These are phyloP conservation scores for Ceratobasidium sp. DNA, from an alignment of 1,284 basidiomycete species.

Conservation along the genomic window DNA sequence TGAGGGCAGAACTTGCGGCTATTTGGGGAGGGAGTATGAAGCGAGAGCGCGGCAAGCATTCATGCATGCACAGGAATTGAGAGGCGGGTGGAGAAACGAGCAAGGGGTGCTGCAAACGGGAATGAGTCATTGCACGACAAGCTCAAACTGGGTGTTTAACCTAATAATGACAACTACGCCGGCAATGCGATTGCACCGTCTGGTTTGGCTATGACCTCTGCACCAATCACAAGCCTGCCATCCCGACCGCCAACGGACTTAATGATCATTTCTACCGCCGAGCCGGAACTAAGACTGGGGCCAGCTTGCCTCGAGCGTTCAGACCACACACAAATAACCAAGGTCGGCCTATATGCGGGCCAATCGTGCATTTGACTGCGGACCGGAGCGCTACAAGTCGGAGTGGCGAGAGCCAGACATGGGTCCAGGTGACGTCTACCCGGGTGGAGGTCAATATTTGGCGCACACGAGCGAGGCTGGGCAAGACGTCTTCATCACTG, in stretches of 20 bases:
- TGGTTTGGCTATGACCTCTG: constrained; percentile 56
- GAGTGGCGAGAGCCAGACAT: constrained; percentile 36
- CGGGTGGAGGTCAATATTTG: constrained; percentile 21
- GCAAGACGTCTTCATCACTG: no score
- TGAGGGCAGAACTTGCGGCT: no score
- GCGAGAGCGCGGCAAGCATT: constrained; percentile 58
- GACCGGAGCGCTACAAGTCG: constrained; percentile 24
- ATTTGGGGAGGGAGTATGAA: constrained; percentile 13
- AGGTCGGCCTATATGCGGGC: constrained; percentile 47
- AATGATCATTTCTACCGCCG: constrained; percentile 60
- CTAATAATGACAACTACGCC: no score
- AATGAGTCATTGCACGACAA: no score
- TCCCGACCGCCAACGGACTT: constrained; percentile 70
- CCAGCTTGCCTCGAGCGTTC: constrained; percentile 53
- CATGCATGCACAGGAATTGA: constrained; percentile 32
- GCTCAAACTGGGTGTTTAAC: constrained; percentile 16
- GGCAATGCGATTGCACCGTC: constrained; percentile 22
- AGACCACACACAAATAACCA: constrained; percentile 63
- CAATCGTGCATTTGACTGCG: constrained; percentile 33
- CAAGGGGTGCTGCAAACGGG: constrained; percentile 12
- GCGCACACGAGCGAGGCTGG: not conserved
- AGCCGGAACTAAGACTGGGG: no score
- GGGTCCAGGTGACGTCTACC: constrained; percentile 41
- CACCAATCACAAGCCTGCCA: constrained; percentile 69
- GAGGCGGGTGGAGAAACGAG: constrained; percentile 45